Base-by-base conservation (phyloP, 1,139 yeast species). In the Wickerhamomyces sp. region DNA sequence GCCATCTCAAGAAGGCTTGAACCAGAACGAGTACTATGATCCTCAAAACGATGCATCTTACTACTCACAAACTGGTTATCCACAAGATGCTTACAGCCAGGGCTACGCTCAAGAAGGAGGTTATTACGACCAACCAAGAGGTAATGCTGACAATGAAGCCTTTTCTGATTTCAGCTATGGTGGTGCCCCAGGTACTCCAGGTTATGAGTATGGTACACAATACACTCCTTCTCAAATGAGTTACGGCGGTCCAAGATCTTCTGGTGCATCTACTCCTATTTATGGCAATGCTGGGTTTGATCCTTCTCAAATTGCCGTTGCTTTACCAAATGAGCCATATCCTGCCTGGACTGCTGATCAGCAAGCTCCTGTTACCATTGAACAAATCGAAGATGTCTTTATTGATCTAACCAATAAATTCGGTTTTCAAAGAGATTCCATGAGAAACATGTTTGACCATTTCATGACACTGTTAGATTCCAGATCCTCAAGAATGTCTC, bases 401-500 rank as follows among this genome's bases (percentile, higher is more conserved):
- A 82, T 86, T 58, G 96, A 90, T 60, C 72, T 94, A 61, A 73
- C 96, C 44, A 82, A 84, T 66, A 84, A 85, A 65, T 89, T 94
- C 65, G 98, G 98, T 48, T 94, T 94, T 77, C 98, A 94, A 72
- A 78, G 95, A 65, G 97, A 90, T 61, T 87, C 96, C 21, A 88
- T 88, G 92, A 80, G 95, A 68, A 94, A 94, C 67, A 86, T 90
- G 87, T 92, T 81, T 66, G 98, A 94, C 61, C 94, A 88, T 65
- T 82, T 92, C 63, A 85, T 94, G 97, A 78, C 87, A 22, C 72
- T 90, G 55, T 74, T 94, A 59, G 98, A 94, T 61, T 92, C 98
- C 9, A 80, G 97, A 62, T 78, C 97, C 10, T 88, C 97, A 38
- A 83, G 98, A 67, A 88, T 90, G 96, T 81, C 97, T 16, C 97